Conservation (phyloP, 2,329 filamentous ascomycete genomes). For the Sordariomycetes sp. region DNA sequence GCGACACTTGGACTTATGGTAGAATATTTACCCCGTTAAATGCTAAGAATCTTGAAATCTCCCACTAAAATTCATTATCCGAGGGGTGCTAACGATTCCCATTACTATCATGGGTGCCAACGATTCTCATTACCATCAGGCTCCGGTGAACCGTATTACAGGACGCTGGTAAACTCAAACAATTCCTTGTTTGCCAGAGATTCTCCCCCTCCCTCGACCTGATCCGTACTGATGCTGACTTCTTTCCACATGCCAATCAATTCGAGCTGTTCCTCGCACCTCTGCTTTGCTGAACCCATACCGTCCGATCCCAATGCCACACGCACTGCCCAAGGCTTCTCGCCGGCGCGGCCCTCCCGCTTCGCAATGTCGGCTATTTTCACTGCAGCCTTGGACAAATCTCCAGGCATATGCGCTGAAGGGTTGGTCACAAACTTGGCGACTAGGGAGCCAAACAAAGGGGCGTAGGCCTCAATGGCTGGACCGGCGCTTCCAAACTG, state of each 20-base stretch:
- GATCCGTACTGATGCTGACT: conserved; percentile 13
- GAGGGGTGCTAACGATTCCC: too few species aligned
- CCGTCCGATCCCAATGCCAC: conserved; percentile 20
- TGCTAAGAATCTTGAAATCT: too few species aligned
- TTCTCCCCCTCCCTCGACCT: conserved; percentile 4
- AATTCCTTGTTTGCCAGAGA: background rate
- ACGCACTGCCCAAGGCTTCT: conserved; percentile 13
- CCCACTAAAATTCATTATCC: too few species aligned
- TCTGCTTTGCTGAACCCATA: conserved; percentile 12
- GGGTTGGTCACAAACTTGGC: conserved; percentile 10
- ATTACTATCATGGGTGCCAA: too few species aligned
- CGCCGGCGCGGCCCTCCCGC: conserved; percentile 13
- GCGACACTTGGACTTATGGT: too few species aligned
- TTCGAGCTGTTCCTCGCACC: conserved; percentile 10
- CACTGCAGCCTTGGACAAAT: conserved; percentile 11
- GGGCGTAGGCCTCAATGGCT: conserved; percentile 10
- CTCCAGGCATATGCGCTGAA: conserved; percentile 11
- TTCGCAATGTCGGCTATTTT: conserved; percentile 17
- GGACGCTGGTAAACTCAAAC: background rate
- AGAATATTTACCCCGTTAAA: too few species aligned
- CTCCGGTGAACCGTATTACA: too few species aligned
- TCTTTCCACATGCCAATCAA: conserved; percentile 13
- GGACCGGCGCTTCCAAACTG: too few species aligned
- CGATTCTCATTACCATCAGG: too few species aligned
- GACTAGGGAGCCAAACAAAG: conserved; percentile 11